Evolutionary conservation across 306 rosid species (phyloP), one percentile per base, ranked within the genome.

Genomic region (Mimosa pudica): DNA sequence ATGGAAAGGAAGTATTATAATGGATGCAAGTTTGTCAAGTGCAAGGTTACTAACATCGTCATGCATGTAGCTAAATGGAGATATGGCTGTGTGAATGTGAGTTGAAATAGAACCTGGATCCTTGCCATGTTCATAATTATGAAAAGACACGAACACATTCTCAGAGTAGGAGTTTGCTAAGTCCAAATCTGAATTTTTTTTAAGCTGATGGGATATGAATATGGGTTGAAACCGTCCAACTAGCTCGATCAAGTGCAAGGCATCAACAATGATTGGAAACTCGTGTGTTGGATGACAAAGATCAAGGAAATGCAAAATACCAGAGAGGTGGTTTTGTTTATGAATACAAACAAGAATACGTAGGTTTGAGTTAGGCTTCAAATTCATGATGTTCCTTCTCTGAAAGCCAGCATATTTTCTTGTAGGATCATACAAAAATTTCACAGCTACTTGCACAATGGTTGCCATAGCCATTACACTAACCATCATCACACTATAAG

Each of bases 1-100:
- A 66, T 90, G 90, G 46, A 90, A 90, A 0, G 92, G 94, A 13
- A 90, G 92, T 16, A 90, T 9, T 2, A 90, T 79, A 0, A 88
- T 48, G 35, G 88, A 84, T 4, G 89, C 68, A 12, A 47, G 81
- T 30, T 83, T 88, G 78, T 90, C 89, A 65, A 90, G 73, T 1
- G 92, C 94, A 0, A 88, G 79, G 73, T 73, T 20, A 62, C 90
- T 84, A 17, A 88, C 82, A 76, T 90, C 92, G 30, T 90, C 92
- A 14, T 79, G 77, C 94, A 90, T 90, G 10, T 74, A 80, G 57
- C 16, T 55, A 2, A 62, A 17, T 4, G 90, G 85, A 75, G 90
- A 83, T 60, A 90, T 83, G 68, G 89, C 86, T 14, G 94, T 90
- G 84, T 80, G 83, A n/a, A 84, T 70, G 74, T 51, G 14, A 1